Conservation (phyloP, 352 stramenopile genomes). For the Globisporangium rhizosaccharum region DNA sequence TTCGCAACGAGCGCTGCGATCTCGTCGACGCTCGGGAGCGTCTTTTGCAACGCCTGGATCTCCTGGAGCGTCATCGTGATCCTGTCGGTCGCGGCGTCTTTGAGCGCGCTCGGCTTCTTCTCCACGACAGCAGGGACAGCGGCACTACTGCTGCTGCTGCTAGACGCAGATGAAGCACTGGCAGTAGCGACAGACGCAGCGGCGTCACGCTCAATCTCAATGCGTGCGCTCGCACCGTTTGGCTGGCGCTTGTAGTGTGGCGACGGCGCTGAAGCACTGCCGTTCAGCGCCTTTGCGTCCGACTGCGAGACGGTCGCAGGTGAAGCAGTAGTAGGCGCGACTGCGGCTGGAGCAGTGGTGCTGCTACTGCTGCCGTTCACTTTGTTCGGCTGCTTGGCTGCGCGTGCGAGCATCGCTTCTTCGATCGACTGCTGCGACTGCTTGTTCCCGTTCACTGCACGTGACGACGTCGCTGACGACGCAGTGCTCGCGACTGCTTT, state of each 20-base stretch:
- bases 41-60: slow-evolving; percentile 71
- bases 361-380: not conserved
- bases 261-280: not conserved
- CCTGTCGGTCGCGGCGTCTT: slow-evolving; percentile 45
- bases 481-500: not conserved
- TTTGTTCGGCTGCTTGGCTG: slow-evolving; percentile 5
- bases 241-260: not conserved
- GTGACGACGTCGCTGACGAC: not conserved
- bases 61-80: slow-evolving; percentile 72
- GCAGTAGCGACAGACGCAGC: not conserved
- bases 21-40: slow-evolving; percentile 56
- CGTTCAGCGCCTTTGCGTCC: not conserved
- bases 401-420: slow-evolving; percentile 1
- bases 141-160: not conserved
- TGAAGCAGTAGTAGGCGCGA: not conserved
- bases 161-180: no score
- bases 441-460: slow-evolving; percentile 8
- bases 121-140: not conserved
- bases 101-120: slow-evolving; percentile 21
- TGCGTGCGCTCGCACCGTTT: no score
- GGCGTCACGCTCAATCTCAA: not conserved
- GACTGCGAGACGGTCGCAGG: not conserved
- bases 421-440: slow-evolving; percentile 11
- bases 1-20: slow-evolving; percentile 55
- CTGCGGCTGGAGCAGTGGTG: no score